Evolutionary conservation across 495 filamentous ascomycete species (phyloP), one percentile per base, ranked within the genome.

Genomic region (Tuber aestivum): DNA sequence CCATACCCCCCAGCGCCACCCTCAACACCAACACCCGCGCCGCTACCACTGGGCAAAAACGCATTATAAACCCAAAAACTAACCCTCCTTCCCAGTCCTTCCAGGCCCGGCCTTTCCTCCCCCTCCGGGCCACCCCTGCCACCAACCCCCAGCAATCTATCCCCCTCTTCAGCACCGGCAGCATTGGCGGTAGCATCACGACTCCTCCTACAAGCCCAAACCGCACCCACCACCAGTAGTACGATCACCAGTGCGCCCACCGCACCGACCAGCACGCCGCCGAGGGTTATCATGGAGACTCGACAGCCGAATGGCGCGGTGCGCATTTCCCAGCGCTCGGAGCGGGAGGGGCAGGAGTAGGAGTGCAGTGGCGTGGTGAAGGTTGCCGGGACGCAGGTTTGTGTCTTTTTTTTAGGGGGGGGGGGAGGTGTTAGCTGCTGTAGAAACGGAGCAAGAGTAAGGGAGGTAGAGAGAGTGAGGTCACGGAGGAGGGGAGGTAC

Each of bases 271-370:
- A 76, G 10, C 42, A 87, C 81, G 2, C 85, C 82, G 3, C 84
- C 79, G n/a, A 87, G 70, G 12, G 86, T 89, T 68, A 87, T 85
- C 23, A 86, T 87, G n/a, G 87, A 88, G 0, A 88, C 86, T 41
- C 85, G 78, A 75, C 87, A 88, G 8, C 86, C 85, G 3, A 89
- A 80, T 21, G 84, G 83, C 32, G 81, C 82, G 12, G 87, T 84
- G 37, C 87, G 85, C 21, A 89, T 77, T 78, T 89, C 87, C 85
- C 86, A 88, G 44, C 85, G 79, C 80, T 89, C 87, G 2, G 85
- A 79, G 81, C 83, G 83, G 71, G 86, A 81, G 41, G 87, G 87
- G 70, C 87, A 89, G 72, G 86, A 80, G 20, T 83, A 78, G 71
- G 88, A 80, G 71, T 77, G 83, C 14, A 85, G 82, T 2, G 87